Conservation (phyloP, 2,329 filamentous ascomycete species). For the Ceratocystiopsis minuta region DNA sequence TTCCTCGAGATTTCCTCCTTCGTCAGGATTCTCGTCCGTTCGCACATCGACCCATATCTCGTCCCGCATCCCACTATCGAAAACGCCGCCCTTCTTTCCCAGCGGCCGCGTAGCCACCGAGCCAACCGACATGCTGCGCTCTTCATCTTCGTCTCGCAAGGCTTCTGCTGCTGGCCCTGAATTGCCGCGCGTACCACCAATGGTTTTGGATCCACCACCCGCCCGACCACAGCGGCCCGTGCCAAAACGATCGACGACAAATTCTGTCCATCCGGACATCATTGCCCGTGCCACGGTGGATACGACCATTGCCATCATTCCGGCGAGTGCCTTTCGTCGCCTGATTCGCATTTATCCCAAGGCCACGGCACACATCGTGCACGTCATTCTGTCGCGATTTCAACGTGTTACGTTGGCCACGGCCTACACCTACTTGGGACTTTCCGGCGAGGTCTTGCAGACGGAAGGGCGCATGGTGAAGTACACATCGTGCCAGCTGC, state of each 20-base stretch:
- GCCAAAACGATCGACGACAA: constrained; percentile 31
- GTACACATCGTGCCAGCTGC: constrained; percentile 79
- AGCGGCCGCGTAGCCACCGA: constrained; percentile 8
- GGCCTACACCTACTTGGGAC: constrained; percentile 80
- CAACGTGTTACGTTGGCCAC: constrained; percentile 90
- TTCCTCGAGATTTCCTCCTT: too few relatives aligned
- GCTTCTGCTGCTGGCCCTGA: constrained; percentile 11
- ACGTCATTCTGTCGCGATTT: constrained; percentile 86
- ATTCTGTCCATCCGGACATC: constrained; percentile 88
- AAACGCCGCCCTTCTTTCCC: constrained; percentile 19
- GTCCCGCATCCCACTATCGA: too few relatives aligned
- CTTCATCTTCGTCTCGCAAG: constrained; percentile 5
- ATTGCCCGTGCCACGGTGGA: constrained; percentile 92
- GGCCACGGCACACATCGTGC: constrained; percentile 91
- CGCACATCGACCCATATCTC: too few relatives aligned
- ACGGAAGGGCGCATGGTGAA: constrained; percentile 90
- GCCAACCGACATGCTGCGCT: constrained; percentile 8
- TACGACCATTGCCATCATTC: constrained; percentile 95
- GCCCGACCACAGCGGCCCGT: constrained; percentile 19
- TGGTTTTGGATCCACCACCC: constrained; percentile 42
- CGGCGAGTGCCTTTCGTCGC: constrained; percentile 83
- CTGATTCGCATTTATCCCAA: constrained; percentile 89
- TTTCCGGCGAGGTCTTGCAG: constrained; percentile 79
- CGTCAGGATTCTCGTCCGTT: too few relatives aligned
- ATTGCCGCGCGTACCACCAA: constrained; percentile 50